phyloP scores from a whole-genome alignment of 2,329 filamentous ascomycete genomes.

The Ophiobolus disseminans region DNA sequence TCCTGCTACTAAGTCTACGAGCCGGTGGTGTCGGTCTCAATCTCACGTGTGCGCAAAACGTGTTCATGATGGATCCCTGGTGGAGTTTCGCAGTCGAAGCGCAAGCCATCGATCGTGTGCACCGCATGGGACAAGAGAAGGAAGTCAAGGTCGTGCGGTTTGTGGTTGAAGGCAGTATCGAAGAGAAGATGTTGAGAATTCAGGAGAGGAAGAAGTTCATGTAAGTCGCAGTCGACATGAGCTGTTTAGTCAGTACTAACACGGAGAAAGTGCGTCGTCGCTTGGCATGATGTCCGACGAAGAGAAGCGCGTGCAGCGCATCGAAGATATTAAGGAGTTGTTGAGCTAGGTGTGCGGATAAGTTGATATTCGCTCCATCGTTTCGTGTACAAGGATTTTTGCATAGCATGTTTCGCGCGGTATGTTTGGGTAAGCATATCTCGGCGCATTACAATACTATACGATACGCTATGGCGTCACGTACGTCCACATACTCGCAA shows the following conservation, averaged over 20 bases:
- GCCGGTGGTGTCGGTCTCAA: slow-evolving; percentile 96
- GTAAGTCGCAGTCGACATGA: slow-evolving; percentile 60
- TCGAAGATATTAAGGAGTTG: slow-evolving; percentile 93
- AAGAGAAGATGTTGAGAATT: slow-evolving; percentile 91
- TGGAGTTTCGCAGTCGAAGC: slow-evolving; percentile 98
- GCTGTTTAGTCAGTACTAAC: slow-evolving; percentile 27
- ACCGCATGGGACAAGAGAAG: slow-evolving; percentile 91
- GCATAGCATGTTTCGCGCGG: background rate
- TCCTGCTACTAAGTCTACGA: slow-evolving; percentile 83
- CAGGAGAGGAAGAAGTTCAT: slow-evolving; percentile 97
- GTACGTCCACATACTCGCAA: background rate
- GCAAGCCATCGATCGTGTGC: slow-evolving; percentile 96
- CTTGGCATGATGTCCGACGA: slow-evolving; percentile 95
- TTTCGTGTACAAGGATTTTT: background rate
- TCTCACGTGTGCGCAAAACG: slow-evolving; percentile 83
- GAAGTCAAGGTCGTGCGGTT: slow-evolving; percentile 89
- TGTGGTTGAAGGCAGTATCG: slow-evolving; percentile 87
- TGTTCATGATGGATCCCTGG: slow-evolving; percentile 99
- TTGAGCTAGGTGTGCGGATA: slow-evolving; percentile 61
- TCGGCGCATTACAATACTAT: background rate
- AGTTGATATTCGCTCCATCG: background rate
- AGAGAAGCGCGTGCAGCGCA: slow-evolving; percentile 85
- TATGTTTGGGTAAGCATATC: background rate
- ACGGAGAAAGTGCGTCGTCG: slow-evolving; percentile 76
- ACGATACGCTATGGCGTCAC: no score